Conservation (phyloP, 352 stramenopile species). For the Globisporangium cylindrosporum region DNA sequence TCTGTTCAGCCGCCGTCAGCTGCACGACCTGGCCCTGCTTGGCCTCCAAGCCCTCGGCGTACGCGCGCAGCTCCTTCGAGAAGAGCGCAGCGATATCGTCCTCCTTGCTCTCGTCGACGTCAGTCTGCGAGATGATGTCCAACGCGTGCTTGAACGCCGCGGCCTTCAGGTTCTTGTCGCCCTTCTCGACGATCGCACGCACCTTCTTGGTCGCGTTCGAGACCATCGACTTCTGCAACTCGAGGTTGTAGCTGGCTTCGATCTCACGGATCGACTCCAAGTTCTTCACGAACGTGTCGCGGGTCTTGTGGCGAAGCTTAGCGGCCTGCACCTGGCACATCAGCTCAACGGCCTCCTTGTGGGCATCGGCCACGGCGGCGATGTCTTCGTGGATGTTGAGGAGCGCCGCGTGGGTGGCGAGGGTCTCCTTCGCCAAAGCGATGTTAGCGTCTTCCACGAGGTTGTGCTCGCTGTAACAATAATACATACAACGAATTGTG, state of each 20-base stretch:
- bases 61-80: slow-evolving; percentile 79
- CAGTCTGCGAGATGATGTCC: slow-evolving; percentile 71
- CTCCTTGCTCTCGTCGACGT: slow-evolving; percentile 76
- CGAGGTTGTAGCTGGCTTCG: slow-evolving; percentile 75
- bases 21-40: slow-evolving; percentile 79
- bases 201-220: slow-evolving; percentile 69
- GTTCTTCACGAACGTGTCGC: slow-evolving; percentile 86
- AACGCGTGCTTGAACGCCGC: slow-evolving; percentile 83
- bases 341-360: slow-evolving; percentile 79
- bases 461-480: slow-evolving; percentile 68
- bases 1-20: slow-evolving; percentile 74
- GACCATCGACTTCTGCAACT: slow-evolving; percentile 86
- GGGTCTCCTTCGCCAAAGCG: slow-evolving; percentile 75
- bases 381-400: slow-evolving; percentile 87
- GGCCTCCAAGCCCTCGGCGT: slow-evolving; percentile 65
- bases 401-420: slow-evolving; percentile 79
- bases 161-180: slow-evolving; percentile 84
- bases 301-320: slow-evolving; percentile 87
- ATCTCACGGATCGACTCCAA: slow-evolving; percentile 84
- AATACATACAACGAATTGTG: neutral
- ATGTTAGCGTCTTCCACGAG: slow-evolving; percentile 84
- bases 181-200: slow-evolving; percentile 65
- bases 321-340: slow-evolving; percentile 84
- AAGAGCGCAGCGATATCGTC: slow-evolving; percentile 83
- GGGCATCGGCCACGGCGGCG: slow-evolving; percentile 62